Evolutionary conservation across 305 asterid genomes (phyloP).

Genomic region (Fraxinus latifolia): DNA sequence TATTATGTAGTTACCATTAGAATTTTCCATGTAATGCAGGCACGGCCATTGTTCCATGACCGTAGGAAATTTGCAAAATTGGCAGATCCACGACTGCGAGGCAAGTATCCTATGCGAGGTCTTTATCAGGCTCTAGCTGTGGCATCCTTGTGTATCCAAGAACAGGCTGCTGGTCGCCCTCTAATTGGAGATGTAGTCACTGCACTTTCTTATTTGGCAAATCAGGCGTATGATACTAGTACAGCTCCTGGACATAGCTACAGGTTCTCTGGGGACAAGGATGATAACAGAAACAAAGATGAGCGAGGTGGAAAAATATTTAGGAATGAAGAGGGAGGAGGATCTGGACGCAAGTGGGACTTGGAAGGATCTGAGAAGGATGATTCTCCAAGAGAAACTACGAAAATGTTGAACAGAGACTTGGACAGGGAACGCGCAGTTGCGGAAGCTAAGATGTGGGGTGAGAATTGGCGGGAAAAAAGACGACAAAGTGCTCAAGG

Average conservation of each 20-base stretch:
- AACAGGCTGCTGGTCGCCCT: slow-evolving; percentile 96
- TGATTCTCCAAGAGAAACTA: no score
- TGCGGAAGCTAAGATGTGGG: slow-evolving; percentile 98
- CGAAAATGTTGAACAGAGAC: no score
- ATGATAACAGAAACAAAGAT: slow-evolving; percentile 44
- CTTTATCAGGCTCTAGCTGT: slow-evolving; percentile 92
- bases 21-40: slow-evolving; percentile 46
- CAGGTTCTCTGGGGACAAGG: slow-evolving; percentile 23
- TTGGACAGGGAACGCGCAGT: slow-evolving; percentile 34
- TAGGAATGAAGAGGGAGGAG: slow-evolving; percentile 27
- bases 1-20: not conserved
- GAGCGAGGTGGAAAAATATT: slow-evolving; percentile 51
- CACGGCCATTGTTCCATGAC: slow-evolving; percentile 82
- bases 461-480: slow-evolving; percentile 75
- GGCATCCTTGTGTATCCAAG: slow-evolving; percentile 98
- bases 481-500: slow-evolving; percentile 60
- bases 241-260: slow-evolving; percentile 23
- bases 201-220: slow-evolving; percentile 85
- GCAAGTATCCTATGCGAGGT: slow-evolving; percentile 80
- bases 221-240: slow-evolving; percentile 67
- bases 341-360: no score
- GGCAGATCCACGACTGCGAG: slow-evolving; percentile 83
- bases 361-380: no score
- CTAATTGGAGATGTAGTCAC: slow-evolving; percentile 94
- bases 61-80: slow-evolving; percentile 71